These are phyloP conservation scores for Scleroderma citrinum DNA, from an alignment of 768 basidiomycete species.

Conservation along the genomic window DNA sequence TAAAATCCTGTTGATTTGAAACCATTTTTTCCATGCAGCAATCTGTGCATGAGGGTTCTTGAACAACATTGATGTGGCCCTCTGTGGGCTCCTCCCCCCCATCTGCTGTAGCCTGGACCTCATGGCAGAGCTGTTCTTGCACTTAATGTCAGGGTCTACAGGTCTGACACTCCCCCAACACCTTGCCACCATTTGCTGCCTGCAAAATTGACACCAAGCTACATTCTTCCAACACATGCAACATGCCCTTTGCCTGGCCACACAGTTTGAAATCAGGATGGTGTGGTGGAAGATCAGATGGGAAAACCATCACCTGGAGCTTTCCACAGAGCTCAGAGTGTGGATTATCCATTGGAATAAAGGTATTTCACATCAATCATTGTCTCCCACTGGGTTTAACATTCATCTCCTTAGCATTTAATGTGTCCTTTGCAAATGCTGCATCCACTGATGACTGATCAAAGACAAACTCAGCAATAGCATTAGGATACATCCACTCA, in stretches of 20 bases:
- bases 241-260: conserved; percentile 5
- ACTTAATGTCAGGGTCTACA: not conserved
- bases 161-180: conserved; percentile 1
- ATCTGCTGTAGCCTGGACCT: not conserved
- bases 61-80: not conserved
- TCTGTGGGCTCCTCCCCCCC: not conserved
- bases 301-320: conserved; percentile 2
- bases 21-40: conserved; percentile 20
- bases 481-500: conserved; percentile 15
- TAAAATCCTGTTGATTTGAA: conserved; percentile 14
- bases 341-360: conserved; percentile 12
- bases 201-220: not conserved
- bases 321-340: conserved; percentile 5
- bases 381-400: conserved; percentile 18
- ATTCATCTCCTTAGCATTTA: conserved; percentile 25
- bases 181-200: conserved; percentile 1
- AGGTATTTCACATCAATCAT: conserved; percentile 7
- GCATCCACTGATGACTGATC: conserved; percentile 23
- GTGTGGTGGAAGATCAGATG: not conserved
- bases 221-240: not conserved
- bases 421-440: conserved; percentile 18
- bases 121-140: not conserved
- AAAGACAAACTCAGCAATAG: conserved; percentile 16
- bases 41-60: not conserved
- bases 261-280: not conserved